phyloP scores from a whole-genome alignment of 192 early-diverging fungal species.

The Funneliformis geosporum region DNA sequence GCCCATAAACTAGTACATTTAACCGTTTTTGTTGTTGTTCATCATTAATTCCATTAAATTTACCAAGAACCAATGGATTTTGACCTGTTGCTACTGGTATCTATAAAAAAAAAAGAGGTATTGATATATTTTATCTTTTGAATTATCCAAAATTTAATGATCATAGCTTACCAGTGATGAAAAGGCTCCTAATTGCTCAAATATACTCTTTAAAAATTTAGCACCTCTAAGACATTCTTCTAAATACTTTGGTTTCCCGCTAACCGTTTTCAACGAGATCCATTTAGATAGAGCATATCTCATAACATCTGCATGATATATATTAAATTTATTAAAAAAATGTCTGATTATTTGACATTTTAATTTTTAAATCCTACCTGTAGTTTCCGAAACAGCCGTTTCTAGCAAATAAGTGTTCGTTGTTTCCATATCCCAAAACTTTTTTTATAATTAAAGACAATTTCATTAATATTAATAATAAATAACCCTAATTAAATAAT shows the following conservation, averaged over 20 bases:
- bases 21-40: slow-evolving; percentile 33
- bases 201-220: slow-evolving; percentile 66
- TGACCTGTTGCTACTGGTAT: slow-evolving; percentile 60
- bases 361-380: slow-evolving; percentile 29
- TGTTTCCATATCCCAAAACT: too few species aligned
- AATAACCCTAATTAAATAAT: too few species aligned
- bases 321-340: neutral
- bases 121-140: neutral
- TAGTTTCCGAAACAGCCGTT: neutral
- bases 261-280: slow-evolving; percentile 68
- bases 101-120: slow-evolving; percentile 30
- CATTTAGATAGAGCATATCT: slow-evolving; percentile 67
- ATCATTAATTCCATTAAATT: slow-evolving; percentile 47
- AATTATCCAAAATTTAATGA: slow-evolving; percentile 5
- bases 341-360: neutral
- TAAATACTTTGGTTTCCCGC: slow-evolving; percentile 65
- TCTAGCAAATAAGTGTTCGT: too few species aligned
- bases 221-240: slow-evolving; percentile 74
- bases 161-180: slow-evolving; percentile 32
- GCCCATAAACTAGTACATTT: slow-evolving; percentile 72
- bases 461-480: too few species aligned
- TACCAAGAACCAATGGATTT: slow-evolving; percentile 73
- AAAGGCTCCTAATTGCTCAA: slow-evolving; percentile 70
- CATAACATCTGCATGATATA: slow-evolving; percentile 47
- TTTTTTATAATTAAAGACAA: too few species aligned